Percentiles rank a stretch among this genome's conserved stretches.
Evolutionary conservation across 2,329 filamentous ascomycete species (phyloP).

Genomic region (Geosmithia flava): DNA sequence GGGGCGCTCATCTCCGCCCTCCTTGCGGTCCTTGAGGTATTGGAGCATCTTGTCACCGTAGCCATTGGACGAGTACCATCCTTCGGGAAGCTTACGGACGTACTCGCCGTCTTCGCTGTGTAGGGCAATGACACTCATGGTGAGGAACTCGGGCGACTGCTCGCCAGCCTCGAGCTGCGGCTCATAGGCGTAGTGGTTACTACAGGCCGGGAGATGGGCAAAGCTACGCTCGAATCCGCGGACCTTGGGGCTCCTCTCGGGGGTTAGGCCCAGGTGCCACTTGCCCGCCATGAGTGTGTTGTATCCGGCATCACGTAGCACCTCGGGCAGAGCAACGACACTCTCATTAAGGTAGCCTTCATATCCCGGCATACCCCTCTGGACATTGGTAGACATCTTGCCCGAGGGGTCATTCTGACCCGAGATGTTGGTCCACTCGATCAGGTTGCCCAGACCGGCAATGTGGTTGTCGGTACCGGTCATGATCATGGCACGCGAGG

Average conservation of each 20-base stretch:
- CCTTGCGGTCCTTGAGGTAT: conserved; percentile 37
- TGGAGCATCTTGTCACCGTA: conserved; percentile 39
- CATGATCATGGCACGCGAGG: conserved; percentile 54
- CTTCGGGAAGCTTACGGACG: conserved; percentile 30
- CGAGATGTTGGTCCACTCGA: conserved; percentile 29
- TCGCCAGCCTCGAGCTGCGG: conserved; percentile 24
- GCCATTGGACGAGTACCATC: conserved; percentile 39
- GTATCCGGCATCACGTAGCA: conserved; percentile 46
- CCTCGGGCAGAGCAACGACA: conserved; percentile 44
- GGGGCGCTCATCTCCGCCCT: conserved; percentile 18
- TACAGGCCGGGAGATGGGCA: conserved; percentile 47
- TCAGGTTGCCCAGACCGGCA: conserved; percentile 43
- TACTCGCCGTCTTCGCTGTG: conserved; percentile 23
- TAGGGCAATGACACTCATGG: conserved; percentile 9
- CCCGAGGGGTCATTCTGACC: conserved; percentile 3
- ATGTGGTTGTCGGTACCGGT: conserved; percentile 44
- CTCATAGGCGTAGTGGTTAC: conserved; percentile 38
- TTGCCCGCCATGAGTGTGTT: conserved; percentile 49
- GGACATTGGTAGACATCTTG: conserved; percentile 15
- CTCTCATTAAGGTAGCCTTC: conserved; percentile 51
- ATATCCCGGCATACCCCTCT: conserved; percentile 46
- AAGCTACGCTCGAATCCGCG: conserved; percentile 48
- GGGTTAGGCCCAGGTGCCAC: conserved; percentile 49
- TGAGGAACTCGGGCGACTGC: conserved; percentile 19
- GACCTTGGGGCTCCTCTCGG: conserved; percentile 39